These are phyloP conservation scores for Trametes versicolor DNA, from an alignment of 1,284 basidiomycete species.

Conservation along the genomic window DNA sequence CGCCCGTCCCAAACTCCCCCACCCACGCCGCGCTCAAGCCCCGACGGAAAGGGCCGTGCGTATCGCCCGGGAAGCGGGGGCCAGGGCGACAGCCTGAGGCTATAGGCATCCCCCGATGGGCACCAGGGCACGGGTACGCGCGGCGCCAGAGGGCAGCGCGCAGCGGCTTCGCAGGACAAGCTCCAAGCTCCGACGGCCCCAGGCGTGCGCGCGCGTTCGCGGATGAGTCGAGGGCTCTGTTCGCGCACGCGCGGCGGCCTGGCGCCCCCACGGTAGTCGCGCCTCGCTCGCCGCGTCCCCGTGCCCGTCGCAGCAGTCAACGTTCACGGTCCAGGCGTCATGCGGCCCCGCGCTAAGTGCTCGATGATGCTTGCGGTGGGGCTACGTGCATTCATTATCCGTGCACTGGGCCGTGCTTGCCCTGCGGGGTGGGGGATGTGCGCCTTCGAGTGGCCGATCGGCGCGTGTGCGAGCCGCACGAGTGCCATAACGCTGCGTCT, in stretches of 20 bases:
- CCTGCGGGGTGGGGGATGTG: conserved; percentile 1
- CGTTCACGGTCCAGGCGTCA: background rate
- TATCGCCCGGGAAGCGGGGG: conserved; percentile 7
- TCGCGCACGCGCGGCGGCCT: conserved; percentile 10
- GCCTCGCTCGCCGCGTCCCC: conserved; percentile 16
- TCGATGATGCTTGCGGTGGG: background rate
- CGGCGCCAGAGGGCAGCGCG: conserved; percentile 6
- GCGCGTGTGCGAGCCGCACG: conserved; percentile 18
- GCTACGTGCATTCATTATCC: background rate
- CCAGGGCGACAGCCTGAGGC: background rate
- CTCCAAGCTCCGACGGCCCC: conserved; percentile 28
- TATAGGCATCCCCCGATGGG: conserved; percentile 9
- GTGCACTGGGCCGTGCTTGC: background rate
- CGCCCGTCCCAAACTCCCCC: background rate
- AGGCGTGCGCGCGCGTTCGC: conserved; percentile 21
- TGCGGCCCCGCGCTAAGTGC: background rate
- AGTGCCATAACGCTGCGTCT: conserved; percentile 22
- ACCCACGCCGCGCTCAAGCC: background rate
- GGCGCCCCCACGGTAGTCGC: conserved; percentile 25
- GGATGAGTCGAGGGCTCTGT: conserved; percentile 33
- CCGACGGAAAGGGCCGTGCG: conserved; percentile 11
- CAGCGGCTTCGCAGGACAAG: conserved; percentile 20
- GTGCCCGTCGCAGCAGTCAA: conserved; percentile 22
- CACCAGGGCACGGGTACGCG: background rate
- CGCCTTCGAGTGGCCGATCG: conserved; percentile 16